phyloP scores from a whole-genome alignment of 371 early-diverging fungal species.

The Saksenaea oblongispora region DNA sequence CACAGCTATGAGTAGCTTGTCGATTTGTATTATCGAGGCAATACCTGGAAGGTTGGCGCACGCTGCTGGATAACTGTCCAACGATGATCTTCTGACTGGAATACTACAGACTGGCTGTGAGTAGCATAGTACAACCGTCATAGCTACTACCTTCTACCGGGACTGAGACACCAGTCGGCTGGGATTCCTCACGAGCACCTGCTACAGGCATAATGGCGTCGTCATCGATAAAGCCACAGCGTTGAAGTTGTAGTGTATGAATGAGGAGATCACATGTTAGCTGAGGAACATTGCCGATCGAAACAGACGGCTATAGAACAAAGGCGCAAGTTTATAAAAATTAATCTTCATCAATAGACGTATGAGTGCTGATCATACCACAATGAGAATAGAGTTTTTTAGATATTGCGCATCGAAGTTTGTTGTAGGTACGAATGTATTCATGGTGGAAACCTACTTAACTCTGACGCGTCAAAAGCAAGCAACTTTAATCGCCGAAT shows the following conservation, averaged over 20 bases:
- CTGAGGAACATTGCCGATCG: constrained; percentile 84
- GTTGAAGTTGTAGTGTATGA: constrained; percentile 61
- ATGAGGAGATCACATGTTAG: constrained; percentile 70
- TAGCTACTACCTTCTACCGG: constrained; percentile 54
- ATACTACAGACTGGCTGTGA: constrained; percentile 35
- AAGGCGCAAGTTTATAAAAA: background rate
- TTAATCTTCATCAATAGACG: too few relatives aligned
- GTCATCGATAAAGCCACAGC: constrained; percentile 68
- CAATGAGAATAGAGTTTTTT: constrained; percentile 45
- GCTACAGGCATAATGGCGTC: constrained; percentile 60
- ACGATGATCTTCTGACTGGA: constrained; percentile 51
- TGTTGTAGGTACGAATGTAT: constrained; percentile 44
- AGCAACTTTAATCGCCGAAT: too few relatives aligned
- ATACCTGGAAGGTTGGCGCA: constrained; percentile 49
- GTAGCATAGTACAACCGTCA: background rate
- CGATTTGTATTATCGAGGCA: constrained; percentile 11
- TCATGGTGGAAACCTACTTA: constrained; percentile 23
- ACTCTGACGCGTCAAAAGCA: background rate
- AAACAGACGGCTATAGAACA: constrained; percentile 62
- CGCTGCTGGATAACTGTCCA: constrained; percentile 66
- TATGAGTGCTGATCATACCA: constrained; percentile 20
- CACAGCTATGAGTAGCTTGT: background rate
- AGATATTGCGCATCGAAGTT: constrained; percentile 38
- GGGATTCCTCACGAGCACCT: constrained; percentile 32
- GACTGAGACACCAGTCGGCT: constrained; percentile 32